Evolutionary conservation across 1,284 basidiomycete genomes (phyloP).

Genomic region (Ganoderma sinense): DNA sequence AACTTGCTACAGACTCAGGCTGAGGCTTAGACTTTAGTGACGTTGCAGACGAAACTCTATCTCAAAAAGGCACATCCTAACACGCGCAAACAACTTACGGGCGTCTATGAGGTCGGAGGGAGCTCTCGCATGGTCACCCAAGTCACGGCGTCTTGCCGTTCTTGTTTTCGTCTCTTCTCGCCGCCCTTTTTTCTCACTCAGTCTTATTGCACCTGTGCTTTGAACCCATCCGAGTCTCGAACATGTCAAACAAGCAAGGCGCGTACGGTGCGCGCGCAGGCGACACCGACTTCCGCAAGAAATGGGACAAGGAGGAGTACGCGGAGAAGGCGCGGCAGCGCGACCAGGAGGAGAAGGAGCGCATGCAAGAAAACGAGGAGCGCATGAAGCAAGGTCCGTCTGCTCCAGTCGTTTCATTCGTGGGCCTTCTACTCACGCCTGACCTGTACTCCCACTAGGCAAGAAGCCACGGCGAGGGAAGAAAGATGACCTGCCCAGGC

Average conservation of each 20-base stretch:
- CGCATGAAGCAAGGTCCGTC: conserved; percentile 79
- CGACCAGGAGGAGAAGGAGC: conserved; percentile 78
- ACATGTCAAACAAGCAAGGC: conserved; percentile 68
- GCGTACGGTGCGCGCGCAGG: conserved; percentile 68
- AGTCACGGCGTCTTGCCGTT: too few species aligned
- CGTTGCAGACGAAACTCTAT: background rate
- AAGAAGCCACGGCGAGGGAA: conserved; percentile 77
- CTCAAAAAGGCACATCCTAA: conserved; percentile 14
- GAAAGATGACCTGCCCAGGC: conserved; percentile 80
- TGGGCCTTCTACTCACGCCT: background rate
- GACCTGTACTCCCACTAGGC: conserved; percentile 54
- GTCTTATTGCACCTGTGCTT: background rate
- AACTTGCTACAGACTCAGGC: too few species aligned
- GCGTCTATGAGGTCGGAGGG: background rate
- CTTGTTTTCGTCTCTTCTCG: background rate
- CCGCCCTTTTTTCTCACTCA: too few species aligned
- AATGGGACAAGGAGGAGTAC: conserved; percentile 90
- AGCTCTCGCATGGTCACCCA: too few species aligned
- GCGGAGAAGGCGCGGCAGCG: conserved; percentile 78
- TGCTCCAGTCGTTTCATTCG: background rate
- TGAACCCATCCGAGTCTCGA: background rate
- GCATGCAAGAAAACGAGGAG: conserved; percentile 88
- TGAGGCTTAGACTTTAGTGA: too few species aligned
- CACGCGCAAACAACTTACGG: conserved; percentile 9
- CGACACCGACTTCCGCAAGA: conserved; percentile 82